Evolutionary conservation across 257 asterid genomes (phyloP).

Genomic region (Cynanchum wilfordii): DNA sequence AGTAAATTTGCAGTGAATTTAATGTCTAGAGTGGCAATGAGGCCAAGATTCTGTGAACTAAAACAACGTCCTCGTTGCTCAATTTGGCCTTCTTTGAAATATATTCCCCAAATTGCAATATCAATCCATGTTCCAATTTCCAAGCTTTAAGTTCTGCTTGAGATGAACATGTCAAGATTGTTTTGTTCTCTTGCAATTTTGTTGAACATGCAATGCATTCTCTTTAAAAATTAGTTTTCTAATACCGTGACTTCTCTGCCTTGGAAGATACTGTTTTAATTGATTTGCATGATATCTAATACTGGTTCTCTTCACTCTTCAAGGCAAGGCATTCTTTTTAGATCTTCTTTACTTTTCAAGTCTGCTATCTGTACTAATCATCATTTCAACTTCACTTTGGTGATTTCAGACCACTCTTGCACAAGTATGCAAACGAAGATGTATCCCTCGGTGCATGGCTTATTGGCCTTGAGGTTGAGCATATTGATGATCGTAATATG

Average conservation of each 20-base stretch:
- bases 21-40: background rate
- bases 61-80: background rate
- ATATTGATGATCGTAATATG: conserved; percentile 24
- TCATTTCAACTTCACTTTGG: background rate
- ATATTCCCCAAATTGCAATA: background rate
- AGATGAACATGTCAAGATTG: background rate
- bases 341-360: background rate
- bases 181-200: background rate
- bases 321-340: too few species aligned
- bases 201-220: background rate
- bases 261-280: background rate
- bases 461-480: conserved; percentile 29
- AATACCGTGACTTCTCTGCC: background rate
- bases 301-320: background rate
- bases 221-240: background rate
- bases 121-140: background rate
- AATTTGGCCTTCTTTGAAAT: background rate
- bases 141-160: background rate
- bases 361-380: background rate
- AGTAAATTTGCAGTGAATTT: background rate
- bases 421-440: conserved; percentile 34
- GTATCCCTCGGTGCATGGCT: conserved; percentile 35
- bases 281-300: background rate
- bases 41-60: background rate
- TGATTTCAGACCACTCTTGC: conserved; percentile 19